phyloP scores from a whole-genome alignment of 441 rosid genomes.

The Syzygium malaccense region DNA sequence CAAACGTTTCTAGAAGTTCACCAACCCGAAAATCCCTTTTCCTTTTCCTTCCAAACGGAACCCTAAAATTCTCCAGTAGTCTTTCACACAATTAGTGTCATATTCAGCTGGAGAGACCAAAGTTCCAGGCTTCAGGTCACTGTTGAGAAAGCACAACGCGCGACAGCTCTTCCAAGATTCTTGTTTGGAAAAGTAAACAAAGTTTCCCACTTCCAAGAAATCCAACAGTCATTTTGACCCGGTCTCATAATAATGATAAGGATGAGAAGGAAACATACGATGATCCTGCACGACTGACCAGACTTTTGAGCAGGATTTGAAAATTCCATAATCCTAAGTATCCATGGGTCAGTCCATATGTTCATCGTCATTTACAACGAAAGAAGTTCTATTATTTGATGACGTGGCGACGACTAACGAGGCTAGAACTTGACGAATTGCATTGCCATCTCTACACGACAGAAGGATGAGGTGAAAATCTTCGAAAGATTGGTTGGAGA shows the following conservation, averaged over 20 bases:
- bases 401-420: neutral
- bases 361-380: neutral
- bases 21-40: neutral
- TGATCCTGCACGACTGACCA: neutral
- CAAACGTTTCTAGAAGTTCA: neutral
- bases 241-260: neutral
- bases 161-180: neutral
- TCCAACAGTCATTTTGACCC: neutral
- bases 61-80: neutral
- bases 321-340: neutral
- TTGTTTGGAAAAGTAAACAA: neutral
- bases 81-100: neutral
- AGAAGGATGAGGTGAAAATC: neutral
- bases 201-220: neutral
- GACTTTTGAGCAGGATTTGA: neutral
- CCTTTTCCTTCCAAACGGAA: neutral
- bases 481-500: neutral
- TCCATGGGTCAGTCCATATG: neutral
- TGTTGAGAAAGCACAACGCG: neutral
- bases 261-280: neutral
- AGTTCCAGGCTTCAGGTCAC: neutral
- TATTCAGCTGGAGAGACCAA: neutral
- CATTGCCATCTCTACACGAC: neutral
- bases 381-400: neutral
- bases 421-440: neutral